Evolutionary conservation across 2,329 filamentous ascomycete genomes (phyloP).

Genomic region (Lachnellula arida): DNA sequence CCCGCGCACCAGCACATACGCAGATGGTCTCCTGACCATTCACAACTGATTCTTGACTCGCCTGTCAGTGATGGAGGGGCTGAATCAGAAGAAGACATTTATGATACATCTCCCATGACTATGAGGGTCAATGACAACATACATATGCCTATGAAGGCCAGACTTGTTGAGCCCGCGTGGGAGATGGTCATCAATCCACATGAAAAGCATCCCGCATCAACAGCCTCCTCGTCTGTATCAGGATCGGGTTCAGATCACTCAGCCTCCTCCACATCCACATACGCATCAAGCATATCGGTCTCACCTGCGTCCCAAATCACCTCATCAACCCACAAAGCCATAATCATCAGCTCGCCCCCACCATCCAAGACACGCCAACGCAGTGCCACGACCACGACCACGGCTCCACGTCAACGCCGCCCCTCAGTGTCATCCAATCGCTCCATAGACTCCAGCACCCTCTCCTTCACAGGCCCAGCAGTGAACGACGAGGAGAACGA

Average conservation of each 20-base stretch:
- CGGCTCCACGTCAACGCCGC: neutral
- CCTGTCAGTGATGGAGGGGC: constrained; percentile 13
- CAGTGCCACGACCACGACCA: constrained; percentile 6
- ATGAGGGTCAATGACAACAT: neutral
- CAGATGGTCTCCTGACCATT: constrained; percentile 21
- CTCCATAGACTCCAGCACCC: neutral
- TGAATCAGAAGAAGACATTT: constrained; percentile 8
- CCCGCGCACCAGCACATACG: neutral
- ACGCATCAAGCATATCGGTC: constrained; percentile 7
- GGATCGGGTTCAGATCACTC: constrained; percentile 14
- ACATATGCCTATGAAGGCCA: constrained; percentile 15
- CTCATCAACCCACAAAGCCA: constrained; percentile 2
- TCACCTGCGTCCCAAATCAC: constrained; percentile 16
- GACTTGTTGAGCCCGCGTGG: constrained; percentile 22
- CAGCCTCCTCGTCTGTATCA: constrained; percentile 9
- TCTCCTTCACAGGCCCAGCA: neutral
- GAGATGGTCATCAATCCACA: constrained; percentile 21
- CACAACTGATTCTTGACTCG: constrained; percentile 20
- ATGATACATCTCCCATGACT: constrained; percentile 8
- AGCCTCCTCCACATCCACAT: constrained; percentile 14
- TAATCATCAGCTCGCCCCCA: constrained; percentile 3
- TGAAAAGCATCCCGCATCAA: neutral
- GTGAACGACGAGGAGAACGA: constrained; percentile 34
- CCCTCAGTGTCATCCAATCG: constrained; percentile 2
- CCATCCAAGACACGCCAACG: neutral